phyloP scores from a whole-genome alignment of 2,329 filamentous ascomycete species.

The Pseudogymnoascus sp. region DNA sequence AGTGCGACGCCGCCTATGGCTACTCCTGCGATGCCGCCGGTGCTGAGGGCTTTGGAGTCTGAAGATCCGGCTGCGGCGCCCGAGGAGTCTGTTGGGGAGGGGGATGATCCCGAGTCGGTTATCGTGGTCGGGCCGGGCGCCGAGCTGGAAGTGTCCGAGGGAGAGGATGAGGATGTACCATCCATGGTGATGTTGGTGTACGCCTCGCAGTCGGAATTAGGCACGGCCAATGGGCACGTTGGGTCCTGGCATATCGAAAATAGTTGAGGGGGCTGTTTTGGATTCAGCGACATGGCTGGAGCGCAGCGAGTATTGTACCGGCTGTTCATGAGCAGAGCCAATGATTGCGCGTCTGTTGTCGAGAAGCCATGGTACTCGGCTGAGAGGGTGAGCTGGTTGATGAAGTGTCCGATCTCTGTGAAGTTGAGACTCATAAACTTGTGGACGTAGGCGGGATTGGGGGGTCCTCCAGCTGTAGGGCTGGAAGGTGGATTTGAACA shows the following conservation, averaged over 20 bases:
- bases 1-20: constrained; percentile 22
- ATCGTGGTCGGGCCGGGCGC: not conserved
- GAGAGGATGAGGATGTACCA: constrained; percentile 12
- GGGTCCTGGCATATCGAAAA: constrained; percentile 25
- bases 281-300: constrained; percentile 14
- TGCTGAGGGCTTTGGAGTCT: constrained; percentile 1
- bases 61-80: constrained; percentile 11
- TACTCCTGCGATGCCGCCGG: constrained; percentile 23
- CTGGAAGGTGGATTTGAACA: constrained; percentile 19
- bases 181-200: constrained; percentile 22
- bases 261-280: constrained; percentile 17
- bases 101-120: not conserved
- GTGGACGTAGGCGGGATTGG: constrained; percentile 27
- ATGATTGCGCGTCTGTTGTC: constrained; percentile 20
- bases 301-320: constrained; percentile 27
- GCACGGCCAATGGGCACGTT: constrained; percentile 25
- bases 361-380: constrained; percentile 26
- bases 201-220: constrained; percentile 23
- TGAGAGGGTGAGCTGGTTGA: constrained; percentile 25
- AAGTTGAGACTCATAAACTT: constrained; percentile 30
- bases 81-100: not conserved
- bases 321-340: constrained; percentile 22
- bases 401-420: constrained; percentile 27
- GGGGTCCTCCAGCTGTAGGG: constrained; percentile 13
- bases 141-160: constrained; percentile 12